Evolutionary conservation across 108 stramenopile genomes (phyloP).

Genomic region (Cyclotella baltica): DNA sequence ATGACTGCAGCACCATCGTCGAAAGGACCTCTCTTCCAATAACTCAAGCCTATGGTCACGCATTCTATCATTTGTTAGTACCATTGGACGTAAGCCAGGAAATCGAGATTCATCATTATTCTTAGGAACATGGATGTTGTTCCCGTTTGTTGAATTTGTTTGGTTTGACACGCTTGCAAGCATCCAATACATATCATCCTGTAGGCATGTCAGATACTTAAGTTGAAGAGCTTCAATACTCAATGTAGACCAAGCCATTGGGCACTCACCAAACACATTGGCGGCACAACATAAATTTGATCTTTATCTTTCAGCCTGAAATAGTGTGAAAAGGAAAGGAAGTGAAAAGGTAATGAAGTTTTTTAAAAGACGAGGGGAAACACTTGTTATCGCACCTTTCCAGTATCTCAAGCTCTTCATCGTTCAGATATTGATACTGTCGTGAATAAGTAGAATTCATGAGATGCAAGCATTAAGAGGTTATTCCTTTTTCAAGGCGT

Average conservation of each 20-base stretch:
- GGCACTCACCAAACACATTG: conserved; percentile 35
- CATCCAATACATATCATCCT: conserved; percentile 63
- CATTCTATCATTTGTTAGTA: conserved; percentile 59
- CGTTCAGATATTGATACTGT: too few species aligned
- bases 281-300: conserved; percentile 67
- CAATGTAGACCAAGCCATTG: too few species aligned
- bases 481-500: conserved; percentile 4
- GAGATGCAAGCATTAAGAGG: too few species aligned
- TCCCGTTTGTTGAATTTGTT: conserved; percentile 38
- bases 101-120: conserved; percentile 49
- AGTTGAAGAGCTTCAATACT: background rate
- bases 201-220: background rate
- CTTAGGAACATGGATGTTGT: conserved; percentile 42
- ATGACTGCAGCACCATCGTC: conserved; percentile 56
- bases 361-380: background rate
- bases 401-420: conserved; percentile 4
- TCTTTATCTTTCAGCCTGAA: conserved; percentile 41
- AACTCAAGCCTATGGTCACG: conserved; percentile 57
- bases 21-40: conserved; percentile 53
- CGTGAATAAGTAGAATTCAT: too few species aligned
- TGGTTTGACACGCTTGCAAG: conserved; percentile 60
- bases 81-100: conserved; percentile 55
- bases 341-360: background rate
- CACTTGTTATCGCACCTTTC: background rate
- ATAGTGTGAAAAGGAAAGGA: background rate